Evolutionary conservation across 257 asterid species (phyloP).

Genomic region (Solanum sitiens): DNA sequence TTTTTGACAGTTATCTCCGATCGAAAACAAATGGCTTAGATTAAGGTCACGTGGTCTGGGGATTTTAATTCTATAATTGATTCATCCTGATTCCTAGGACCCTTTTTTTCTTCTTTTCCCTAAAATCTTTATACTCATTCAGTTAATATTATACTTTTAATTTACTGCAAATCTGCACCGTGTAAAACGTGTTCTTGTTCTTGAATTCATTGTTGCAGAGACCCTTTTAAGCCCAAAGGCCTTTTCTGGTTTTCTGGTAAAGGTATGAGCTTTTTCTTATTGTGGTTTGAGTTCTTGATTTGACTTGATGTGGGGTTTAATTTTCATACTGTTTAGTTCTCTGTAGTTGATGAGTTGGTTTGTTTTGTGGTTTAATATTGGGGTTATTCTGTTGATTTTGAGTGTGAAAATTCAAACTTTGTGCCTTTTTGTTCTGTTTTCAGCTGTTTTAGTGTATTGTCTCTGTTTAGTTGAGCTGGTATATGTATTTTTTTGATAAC

Average conservation of each 20-base stretch:
- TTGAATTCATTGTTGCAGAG: background rate
- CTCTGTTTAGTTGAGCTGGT: background rate
- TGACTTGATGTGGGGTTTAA: background rate
- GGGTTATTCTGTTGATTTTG: background rate
- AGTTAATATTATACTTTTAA: background rate
- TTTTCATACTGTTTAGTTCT: background rate
- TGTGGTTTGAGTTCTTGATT: background rate
- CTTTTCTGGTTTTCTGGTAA: background rate
- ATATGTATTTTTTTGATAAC: background rate
- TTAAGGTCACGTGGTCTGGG: background rate
- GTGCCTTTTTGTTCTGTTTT: background rate
- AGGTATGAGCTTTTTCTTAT: background rate
- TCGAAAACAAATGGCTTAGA: background rate
- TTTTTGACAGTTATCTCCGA: rapidly evolving
- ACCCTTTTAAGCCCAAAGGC: background rate
- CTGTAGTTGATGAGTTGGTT: background rate
- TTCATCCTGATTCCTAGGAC: background rate
- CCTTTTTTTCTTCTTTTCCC: background rate
- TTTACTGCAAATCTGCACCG: background rate
- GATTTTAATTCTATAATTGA: background rate
- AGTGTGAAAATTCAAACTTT: background rate
- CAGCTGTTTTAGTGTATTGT: background rate
- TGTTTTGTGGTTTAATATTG: background rate
- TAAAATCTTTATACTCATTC: background rate
- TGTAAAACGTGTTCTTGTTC: background rate